A percentile compares a stretch with the other conserved stretches of the same genome.
Evolutionary conservation across 2,329 filamentous ascomycete genomes (phyloP).

Genomic region (Gyromitra esculenta): DNA sequence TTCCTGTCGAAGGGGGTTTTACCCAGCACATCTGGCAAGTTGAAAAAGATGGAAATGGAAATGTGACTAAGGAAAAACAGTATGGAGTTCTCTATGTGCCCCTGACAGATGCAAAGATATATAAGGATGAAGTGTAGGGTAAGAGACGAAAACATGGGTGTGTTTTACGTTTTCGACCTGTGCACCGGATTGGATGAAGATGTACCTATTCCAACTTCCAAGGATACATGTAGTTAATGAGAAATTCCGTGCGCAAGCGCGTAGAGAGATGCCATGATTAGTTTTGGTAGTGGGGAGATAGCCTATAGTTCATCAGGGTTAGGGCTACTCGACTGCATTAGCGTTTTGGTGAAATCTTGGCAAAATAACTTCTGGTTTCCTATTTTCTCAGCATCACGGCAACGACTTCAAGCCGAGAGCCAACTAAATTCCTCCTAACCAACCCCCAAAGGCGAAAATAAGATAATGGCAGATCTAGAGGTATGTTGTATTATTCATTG

Average conservation of each 20-base stretch:
- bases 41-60: constrained; percentile 74
- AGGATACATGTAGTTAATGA: not conserved
- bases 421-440: constrained; percentile 11
- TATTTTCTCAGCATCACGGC: not conserved
- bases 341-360: constrained; percentile 13
- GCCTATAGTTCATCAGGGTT: not conserved
- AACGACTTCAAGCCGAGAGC: not conserved
- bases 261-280: not conserved
- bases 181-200: not conserved
- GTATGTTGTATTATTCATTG: constrained; percentile 1
- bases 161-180: not conserved
- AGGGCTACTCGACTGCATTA: not conserved
- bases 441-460: not conserved
- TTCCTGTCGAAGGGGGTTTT: constrained; percentile 72
- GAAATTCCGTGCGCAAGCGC: not conserved
- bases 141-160: not conserved
- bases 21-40: constrained; percentile 77
- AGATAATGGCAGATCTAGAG: constrained; percentile 23
- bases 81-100: constrained; percentile 82
- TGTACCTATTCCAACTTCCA: not conserved
- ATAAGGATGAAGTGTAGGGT: constrained; percentile 37
- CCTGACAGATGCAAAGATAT: constrained; percentile 68
- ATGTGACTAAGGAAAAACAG: constrained; percentile 69
- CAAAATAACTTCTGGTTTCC: constrained; percentile 1
- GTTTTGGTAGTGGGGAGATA: too few species aligned